phyloP scores from a whole-genome alignment of 306 rosid species.

The Dicorynia guianensis region DNA sequence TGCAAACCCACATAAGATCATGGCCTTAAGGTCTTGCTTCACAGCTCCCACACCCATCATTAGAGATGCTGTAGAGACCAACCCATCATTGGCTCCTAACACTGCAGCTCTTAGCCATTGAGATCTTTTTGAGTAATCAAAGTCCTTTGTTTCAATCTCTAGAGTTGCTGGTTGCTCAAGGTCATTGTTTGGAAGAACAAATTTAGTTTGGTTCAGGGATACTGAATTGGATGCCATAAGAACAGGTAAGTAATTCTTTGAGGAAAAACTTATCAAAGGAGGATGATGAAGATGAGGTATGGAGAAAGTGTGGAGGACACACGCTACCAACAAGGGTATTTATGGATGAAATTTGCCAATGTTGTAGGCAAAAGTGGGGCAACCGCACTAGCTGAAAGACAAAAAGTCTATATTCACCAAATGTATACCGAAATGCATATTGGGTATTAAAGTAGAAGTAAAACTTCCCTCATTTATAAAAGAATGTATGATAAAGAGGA shows the following conservation, averaged over 20 bases:
- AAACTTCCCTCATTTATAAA: slow-evolving; percentile 23
- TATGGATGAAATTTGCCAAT: slow-evolving; percentile 53
- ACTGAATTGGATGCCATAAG: slow-evolving; percentile 54
- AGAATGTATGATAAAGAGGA: slow-evolving; percentile 34
- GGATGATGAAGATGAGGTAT: slow-evolving; percentile 5
- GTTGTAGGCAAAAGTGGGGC: slow-evolving; percentile 52
- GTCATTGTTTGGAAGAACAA: slow-evolving; percentile 38
- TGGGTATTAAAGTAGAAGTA: not conserved
- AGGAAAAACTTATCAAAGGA: not conserved
- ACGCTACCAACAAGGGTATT: slow-evolving; percentile 66
- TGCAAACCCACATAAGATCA: slow-evolving; percentile 55
- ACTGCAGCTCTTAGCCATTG: slow-evolving; percentile 59
- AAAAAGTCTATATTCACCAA: slow-evolving; percentile 18
- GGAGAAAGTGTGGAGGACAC: slow-evolving; percentile 74
- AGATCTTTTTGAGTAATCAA: slow-evolving; percentile 55
- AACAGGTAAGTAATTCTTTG: not conserved
- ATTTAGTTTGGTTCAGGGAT: slow-evolving; percentile 48
- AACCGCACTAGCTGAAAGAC: slow-evolving; percentile 47
- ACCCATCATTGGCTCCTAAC: slow-evolving; percentile 56
- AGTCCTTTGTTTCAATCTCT: slow-evolving; percentile 40
- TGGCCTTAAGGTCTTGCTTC: slow-evolving; percentile 51
- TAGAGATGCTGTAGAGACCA: slow-evolving; percentile 53
- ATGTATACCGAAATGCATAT: slow-evolving; percentile 27
- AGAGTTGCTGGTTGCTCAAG: slow-evolving; percentile 38
- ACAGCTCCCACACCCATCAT: slow-evolving; percentile 64